Evolutionary conservation across 116 monocot genomes (phyloP), one percentile per base, ranked within the genome.

Genomic region (Cymodocea nodosa): DNA sequence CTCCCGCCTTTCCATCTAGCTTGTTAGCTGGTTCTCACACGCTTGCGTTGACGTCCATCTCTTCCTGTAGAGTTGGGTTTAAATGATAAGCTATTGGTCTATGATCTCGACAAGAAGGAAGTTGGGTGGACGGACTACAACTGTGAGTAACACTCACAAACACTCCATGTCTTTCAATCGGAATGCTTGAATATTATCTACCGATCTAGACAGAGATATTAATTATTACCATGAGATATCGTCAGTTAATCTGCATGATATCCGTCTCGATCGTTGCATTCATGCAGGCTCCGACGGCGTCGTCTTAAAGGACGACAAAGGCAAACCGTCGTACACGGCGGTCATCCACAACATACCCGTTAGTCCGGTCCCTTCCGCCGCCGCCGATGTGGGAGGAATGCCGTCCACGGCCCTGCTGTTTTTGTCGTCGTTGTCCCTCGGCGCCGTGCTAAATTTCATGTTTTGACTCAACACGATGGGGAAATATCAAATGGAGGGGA

Each of bases 61-160:
- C n/a, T 6, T 13, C 35, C 4, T 48, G 63, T 44, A 63, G 63
- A 48, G 63, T 19, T n/a, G 12, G 35, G 20, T n/a, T 40, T 63
- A 10, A 5, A 20, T 8, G 48, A 63, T 7, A 63, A 39, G 17
- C 48, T 63, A 20, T 39, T 63, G n/a, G 63, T 63, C 15, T 63
- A 40, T 19, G 63, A 63, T 48, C 63, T 63, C 48, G 40, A 63
- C 15, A 63, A 63, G 19, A 7, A 63, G 19, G 37, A 17, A 14
- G 48, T 63, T 18, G 63, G 63, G 10, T 63, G 63, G 63, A 63
- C 3, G 11, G 39, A 63, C 19, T 44, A 63, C 44, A 44, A 63
- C 17, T 63, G 63, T 63, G 35, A 63, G 19, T 63, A 63, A 39
- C 17, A 40, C 63, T 44, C 60, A 60, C 34, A 7, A 25, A 16